phyloP scores from a whole-genome alignment of 768 basidiomycete genomes.

The Lentinus tigrinus region DNA sequence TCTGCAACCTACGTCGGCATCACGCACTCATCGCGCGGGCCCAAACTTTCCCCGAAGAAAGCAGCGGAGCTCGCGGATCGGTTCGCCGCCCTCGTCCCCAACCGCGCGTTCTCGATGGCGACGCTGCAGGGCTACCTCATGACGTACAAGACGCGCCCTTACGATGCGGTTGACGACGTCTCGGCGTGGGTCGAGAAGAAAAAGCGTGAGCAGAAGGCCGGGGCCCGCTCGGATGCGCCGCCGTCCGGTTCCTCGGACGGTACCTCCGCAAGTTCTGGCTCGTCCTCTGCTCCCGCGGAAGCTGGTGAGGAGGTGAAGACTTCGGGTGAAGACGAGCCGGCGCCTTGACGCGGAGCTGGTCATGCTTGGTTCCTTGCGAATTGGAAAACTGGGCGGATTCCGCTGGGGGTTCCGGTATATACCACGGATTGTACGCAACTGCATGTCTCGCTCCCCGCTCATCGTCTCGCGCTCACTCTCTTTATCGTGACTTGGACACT shows the following conservation, averaged over 20 bases:
- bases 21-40: conserved; percentile 11
- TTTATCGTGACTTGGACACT: too few species aligned
- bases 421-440: too few species aligned
- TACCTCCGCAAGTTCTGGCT: background rate
- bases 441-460: too few species aligned
- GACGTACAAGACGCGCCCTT: conserved; percentile 60
- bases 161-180: conserved; percentile 42
- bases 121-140: conserved; percentile 63
- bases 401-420: too few species aligned
- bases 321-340: too few species aligned
- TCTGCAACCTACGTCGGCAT: conserved; percentile 4
- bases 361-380: too few species aligned
- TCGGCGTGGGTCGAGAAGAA: conserved; percentile 15
- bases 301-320: too few species aligned
- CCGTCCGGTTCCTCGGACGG: background rate
- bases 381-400: too few species aligned
- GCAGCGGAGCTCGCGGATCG: conserved; percentile 47
- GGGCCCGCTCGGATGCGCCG: background rate
- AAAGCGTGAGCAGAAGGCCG: conserved; percentile 7
- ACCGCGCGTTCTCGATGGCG: conserved; percentile 35
- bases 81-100: conserved; percentile 55
- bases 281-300: too few species aligned
- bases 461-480: too few species aligned
- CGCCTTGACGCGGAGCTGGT: too few species aligned
- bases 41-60: conserved; percentile 36